Percentiles rank a stretch among this genome's conserved stretches.
Conservation (phyloP, 306 rosid species). For the Rubus parviflorus region DNA sequence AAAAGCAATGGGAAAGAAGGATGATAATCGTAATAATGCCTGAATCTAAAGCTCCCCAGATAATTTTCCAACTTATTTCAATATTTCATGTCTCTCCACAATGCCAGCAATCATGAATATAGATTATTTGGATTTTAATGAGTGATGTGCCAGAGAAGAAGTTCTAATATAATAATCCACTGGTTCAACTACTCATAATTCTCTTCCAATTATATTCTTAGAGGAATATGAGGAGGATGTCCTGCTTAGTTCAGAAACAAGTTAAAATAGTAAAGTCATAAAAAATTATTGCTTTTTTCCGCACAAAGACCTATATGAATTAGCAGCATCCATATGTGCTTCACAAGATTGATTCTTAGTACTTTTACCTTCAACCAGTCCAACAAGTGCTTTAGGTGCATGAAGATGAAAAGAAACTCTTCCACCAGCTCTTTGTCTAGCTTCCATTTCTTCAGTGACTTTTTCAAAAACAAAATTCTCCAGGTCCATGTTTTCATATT, state of each 20-base stretch:
- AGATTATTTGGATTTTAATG: background rate
- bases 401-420: conserved; percentile 81
- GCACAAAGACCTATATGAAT: conserved; percentile 5
- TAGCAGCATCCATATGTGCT: background rate
- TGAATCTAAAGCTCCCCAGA: background rate
- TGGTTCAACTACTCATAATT: background rate
- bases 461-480: conserved; percentile 83
- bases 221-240: background rate
- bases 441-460: conserved; percentile 86
- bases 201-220: background rate
- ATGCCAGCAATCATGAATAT: background rate
- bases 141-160: background rate
- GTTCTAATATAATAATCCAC: background rate
- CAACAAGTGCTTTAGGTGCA: conserved; percentile 64
- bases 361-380: conserved; percentile 75
- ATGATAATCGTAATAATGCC: background rate
- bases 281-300: background rate
- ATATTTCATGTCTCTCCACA: background rate
- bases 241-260: conserved; percentile 7
- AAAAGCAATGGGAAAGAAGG: background rate
- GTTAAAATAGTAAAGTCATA: background rate
- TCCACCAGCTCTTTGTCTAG: conserved; percentile 71
- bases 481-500: conserved; percentile 89
- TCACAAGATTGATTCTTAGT: conserved; percentile 5
- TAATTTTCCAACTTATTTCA: background rate